Conservation (phyloP, 2,329 filamentous ascomycete genomes). For the Penicillium sp. region DNA sequence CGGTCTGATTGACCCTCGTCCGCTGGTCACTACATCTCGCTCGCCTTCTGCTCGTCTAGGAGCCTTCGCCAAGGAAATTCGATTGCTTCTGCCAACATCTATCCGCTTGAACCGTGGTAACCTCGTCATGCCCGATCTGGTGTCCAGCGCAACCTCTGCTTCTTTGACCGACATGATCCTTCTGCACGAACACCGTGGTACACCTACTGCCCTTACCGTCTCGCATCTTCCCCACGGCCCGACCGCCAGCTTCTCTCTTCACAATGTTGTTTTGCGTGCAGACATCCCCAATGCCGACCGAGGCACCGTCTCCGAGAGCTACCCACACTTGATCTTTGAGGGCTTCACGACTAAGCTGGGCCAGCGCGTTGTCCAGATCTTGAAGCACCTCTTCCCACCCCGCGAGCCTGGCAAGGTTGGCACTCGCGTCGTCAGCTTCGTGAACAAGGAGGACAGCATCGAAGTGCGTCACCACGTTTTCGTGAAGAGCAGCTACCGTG, state of each 20-base stretch:
- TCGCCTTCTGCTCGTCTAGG: slow-evolving; percentile 82
- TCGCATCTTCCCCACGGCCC: slow-evolving; percentile 89
- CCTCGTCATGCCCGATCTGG: slow-evolving; percentile 82
- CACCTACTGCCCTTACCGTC: slow-evolving; percentile 85
- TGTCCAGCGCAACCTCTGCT: slow-evolving; percentile 78
- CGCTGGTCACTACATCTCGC: slow-evolving; percentile 88
- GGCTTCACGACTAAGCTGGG: slow-evolving; percentile 85
- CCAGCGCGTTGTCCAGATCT: slow-evolving; percentile 80
- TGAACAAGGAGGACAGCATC: slow-evolving; percentile 85
- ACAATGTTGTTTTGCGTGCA: slow-evolving; percentile 90
- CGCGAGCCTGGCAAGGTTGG: slow-evolving; percentile 84
- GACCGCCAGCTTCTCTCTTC: slow-evolving; percentile 83
- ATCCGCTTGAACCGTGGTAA: slow-evolving; percentile 93
- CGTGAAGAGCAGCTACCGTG: slow-evolving; percentile 87
- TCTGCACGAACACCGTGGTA: slow-evolving; percentile 90
- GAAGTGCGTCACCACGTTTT: slow-evolving; percentile 95
- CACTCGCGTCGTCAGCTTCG: slow-evolving; percentile 88
- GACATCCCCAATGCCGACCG: slow-evolving; percentile 88
- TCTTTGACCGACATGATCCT: slow-evolving; percentile 85
- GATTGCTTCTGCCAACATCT: slow-evolving; percentile 79
- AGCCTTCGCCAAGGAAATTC: slow-evolving; percentile 92
- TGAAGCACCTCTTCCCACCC: slow-evolving; percentile 94
- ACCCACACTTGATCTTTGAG: slow-evolving; percentile 95
- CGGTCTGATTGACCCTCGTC: slow-evolving; percentile 87
- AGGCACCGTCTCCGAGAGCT: slow-evolving; percentile 89